Evolutionary conservation across 2,329 filamentous ascomycete genomes (phyloP), one percentile per base, ranked within the genome.

Genomic region (Colletotrichum lindemuthianum): DNA sequence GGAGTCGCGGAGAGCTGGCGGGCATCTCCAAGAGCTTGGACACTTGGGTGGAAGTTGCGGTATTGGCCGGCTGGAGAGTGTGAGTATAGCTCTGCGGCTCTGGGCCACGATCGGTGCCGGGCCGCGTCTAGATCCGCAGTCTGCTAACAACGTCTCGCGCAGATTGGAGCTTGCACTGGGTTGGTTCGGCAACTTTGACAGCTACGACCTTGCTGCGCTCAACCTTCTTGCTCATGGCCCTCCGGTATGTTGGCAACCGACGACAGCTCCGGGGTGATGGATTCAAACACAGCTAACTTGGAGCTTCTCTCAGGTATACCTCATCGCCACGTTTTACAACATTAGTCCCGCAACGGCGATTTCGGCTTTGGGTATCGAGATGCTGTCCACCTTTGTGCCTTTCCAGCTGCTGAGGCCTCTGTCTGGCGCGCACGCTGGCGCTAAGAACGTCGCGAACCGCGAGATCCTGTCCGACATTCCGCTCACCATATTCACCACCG

Each of bases 261-360:
- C 34, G 40, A 53, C 33, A 36, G 32, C 41, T 15, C 33, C 10
- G 34, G n/a, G 40, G 39, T 37, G 13, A 10, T 49, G 51, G 37
- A 39, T 24, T 32, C 58, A 34, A 32, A 15, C 15, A 12, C 11
- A 7, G 8, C 11, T 11, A n/a, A 11, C 10, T 11, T 24, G 13
- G 12, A 16, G 4, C 16, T 36, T 13, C 50, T 63, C 10, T 44
- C 69, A 89, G 87, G 87, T 91, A 67, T 92, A 91, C 73, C 88
- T 97, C 47, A 82, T 97, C 34, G 83, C 84, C 36, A 88, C 88
- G 56, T 97, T 96, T 81, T 97, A 96, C 84, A 78, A 82, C 40
- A 84, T 96, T 69, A 84, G 86, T 33, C 80, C 86, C 33, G 76
- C 81, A 57, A 90, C 90, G 0, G 83, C 89, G 16, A 72, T 88